These are phyloP conservation scores for Tylopilus orsonianus DNA, from an alignment of 1,284 basidiomycete genomes.

Conservation along the genomic window DNA sequence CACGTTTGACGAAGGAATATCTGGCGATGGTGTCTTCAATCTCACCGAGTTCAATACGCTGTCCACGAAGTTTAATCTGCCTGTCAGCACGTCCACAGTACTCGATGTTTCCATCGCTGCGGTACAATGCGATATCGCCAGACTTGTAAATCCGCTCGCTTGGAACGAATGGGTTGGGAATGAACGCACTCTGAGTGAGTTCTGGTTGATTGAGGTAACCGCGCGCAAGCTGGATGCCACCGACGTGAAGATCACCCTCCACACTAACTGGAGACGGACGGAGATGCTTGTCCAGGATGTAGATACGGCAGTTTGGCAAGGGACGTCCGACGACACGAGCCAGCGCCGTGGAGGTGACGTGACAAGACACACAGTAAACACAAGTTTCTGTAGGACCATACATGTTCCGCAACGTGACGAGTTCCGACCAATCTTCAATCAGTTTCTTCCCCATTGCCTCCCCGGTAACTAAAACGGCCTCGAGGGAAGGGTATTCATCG, in stretches of 20 bases:
- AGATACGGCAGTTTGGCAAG: slow-evolving; percentile 33
- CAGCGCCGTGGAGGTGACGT: slow-evolving; percentile 21
- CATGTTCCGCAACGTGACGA: slow-evolving; percentile 32
- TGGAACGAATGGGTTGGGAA: slow-evolving; percentile 27
- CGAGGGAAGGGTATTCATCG: slow-evolving; percentile 26
- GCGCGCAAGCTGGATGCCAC: slow-evolving; percentile 33
- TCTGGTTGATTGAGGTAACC: slow-evolving; percentile 34
- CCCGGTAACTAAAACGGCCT: slow-evolving; percentile 30
- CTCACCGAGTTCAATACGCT: slow-evolving; percentile 33
- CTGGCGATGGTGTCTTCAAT: slow-evolving; percentile 32
- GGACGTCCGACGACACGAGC: slow-evolving; percentile 33
- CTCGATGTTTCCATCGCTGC: slow-evolving; percentile 29
- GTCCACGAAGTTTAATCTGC: slow-evolving; percentile 36
- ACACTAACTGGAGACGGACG: slow-evolving; percentile 32
- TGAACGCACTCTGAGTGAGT: slow-evolving; percentile 26
- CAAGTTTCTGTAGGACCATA: slow-evolving; percentile 38
- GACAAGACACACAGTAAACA: slow-evolving; percentile 33
- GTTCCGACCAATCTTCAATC: slow-evolving; percentile 31
- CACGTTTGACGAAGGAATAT: slow-evolving; percentile 19
- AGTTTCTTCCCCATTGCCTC: slow-evolving; percentile 32
- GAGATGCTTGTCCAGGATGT: slow-evolving; percentile 35
- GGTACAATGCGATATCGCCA: slow-evolving; percentile 30
- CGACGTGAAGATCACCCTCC: slow-evolving; percentile 34
- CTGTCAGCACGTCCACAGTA: slow-evolving; percentile 33
- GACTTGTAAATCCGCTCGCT: slow-evolving; percentile 31